phyloP scores from a whole-genome alignment of 129 eudicot genomes.

The Saposhnikovia divaricata region DNA sequence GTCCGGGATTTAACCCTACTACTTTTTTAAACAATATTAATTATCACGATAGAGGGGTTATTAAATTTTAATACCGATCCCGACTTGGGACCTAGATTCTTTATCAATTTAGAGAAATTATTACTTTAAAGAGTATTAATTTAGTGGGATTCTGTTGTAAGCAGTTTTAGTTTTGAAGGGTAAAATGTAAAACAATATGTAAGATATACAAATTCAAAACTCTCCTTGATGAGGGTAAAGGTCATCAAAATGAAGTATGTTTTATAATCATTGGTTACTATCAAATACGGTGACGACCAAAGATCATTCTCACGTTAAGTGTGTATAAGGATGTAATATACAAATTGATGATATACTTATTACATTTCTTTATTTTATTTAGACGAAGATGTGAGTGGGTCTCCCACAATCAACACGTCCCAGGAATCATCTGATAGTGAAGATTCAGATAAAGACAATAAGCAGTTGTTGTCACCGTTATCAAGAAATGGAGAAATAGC shows the following conservation, averaged over 20 bases:
- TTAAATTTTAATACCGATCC: too few relatives aligned
- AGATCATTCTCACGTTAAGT: neutral
- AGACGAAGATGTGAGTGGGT: slow-evolving; percentile 43
- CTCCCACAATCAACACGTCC: slow-evolving; percentile 29
- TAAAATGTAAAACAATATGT: neutral
- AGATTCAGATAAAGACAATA: slow-evolving; percentile 42
- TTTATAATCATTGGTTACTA: neutral
- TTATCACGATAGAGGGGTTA: too few relatives aligned
- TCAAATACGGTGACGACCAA: neutral
- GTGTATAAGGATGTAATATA: neutral
- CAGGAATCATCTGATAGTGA: slow-evolving; percentile 46
- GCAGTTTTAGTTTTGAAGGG: neutral
- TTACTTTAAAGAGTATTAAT: too few relatives aligned
- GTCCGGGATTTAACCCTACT: too few relatives aligned
- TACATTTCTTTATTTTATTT: neutral
- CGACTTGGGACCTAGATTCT: too few relatives aligned
- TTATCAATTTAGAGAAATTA: too few relatives aligned
- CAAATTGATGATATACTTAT: neutral
- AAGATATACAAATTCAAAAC: neutral
- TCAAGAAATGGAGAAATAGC: slow-evolving; percentile 35
- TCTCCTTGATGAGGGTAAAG: neutral
- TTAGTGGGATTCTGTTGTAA: too few relatives aligned
- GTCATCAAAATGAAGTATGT: neutral
- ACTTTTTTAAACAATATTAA: too few relatives aligned
- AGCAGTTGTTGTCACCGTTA: slow-evolving; percentile 38